A percentile compares a stretch with the other conserved stretches of the same genome.
Conservation (phyloP, 1,284 basidiomycete genomes). For the Leccinum angustisporum region DNA sequence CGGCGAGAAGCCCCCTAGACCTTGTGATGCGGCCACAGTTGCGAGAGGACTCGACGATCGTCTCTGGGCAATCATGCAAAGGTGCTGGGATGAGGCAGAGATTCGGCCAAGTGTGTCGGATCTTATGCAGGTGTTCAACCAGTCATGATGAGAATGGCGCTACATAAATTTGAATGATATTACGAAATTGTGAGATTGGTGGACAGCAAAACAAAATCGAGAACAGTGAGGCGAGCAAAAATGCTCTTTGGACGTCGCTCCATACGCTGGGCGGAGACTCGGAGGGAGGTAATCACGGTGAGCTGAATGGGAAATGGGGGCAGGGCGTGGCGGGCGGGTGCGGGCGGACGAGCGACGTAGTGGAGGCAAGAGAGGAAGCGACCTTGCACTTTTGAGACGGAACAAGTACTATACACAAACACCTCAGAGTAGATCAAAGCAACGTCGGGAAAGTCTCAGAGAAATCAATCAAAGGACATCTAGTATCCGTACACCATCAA, state of each 20-base stretch:
- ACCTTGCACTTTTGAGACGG: no score
- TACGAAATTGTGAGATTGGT: neutral
- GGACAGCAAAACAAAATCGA: no score
- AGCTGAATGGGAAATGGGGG: no score
- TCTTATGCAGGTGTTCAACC: constrained; percentile 32
- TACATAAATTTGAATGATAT: neutral
- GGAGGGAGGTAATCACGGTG: no score
- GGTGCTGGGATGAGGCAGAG: constrained; percentile 43
- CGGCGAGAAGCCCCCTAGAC: constrained; percentile 44
- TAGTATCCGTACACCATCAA: neutral
- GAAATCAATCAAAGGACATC: neutral
- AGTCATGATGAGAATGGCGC: neutral
- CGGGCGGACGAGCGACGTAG: no score
- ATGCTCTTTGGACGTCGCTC: neutral
- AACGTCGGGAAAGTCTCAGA: no score
- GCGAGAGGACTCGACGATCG: constrained; percentile 47
- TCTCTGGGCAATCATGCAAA: constrained; percentile 45
- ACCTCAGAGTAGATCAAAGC: no score
- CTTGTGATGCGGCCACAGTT: constrained; percentile 35
- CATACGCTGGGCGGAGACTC: no score
- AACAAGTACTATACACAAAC: no score
- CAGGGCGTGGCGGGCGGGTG: no score
- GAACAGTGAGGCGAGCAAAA: neutral
- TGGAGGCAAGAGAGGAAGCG: no score
- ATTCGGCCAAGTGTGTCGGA: constrained; percentile 44